A percentile compares a stretch with the other conserved stretches of the same genome.
Conservation (phyloP, 345 rosid genomes). For the Hibiscus syriacus region DNA sequence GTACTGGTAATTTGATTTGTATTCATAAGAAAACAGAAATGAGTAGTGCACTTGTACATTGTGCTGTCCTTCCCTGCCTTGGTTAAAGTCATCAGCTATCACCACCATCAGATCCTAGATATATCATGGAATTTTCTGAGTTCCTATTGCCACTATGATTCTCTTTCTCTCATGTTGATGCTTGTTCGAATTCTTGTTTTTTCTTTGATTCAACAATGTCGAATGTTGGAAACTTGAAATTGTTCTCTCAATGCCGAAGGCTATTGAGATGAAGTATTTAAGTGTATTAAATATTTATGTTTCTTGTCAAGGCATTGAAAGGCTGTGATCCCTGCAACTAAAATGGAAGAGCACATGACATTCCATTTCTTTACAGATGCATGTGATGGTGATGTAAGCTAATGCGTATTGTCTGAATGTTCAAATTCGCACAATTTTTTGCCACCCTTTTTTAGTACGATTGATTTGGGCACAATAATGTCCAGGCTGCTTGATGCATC, state of each 20-base stretch:
- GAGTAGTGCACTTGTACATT: slow-evolving; percentile 10
- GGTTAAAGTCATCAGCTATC: slow-evolving; percentile 11
- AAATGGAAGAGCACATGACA: slow-evolving; percentile 11
- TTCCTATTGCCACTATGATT: background rate
- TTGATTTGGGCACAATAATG: background rate
- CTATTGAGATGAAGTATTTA: background rate
- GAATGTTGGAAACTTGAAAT: background rate
- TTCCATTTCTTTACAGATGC: background rate
- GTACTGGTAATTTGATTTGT: slow-evolving; percentile 18
- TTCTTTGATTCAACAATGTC: background rate
- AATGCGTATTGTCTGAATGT: background rate
- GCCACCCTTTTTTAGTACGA: background rate
- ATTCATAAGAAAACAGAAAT: slow-evolving; percentile 16
- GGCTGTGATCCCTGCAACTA: background rate
- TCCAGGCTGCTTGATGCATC: background rate
- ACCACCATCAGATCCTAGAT: slow-evolving; percentile 6
- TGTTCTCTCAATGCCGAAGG: background rate
- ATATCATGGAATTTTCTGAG: background rate
- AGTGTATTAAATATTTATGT: background rate
- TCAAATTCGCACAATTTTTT: background rate
- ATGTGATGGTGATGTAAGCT: background rate
- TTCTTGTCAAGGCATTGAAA: background rate
- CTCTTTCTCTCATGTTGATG: background rate
- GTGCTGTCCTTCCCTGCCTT: slow-evolving; percentile 5
- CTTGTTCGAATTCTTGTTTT: background rate